Conservation (phyloP, 2,329 filamentous ascomycete genomes). For the Aspergillus neoniger region DNA sequence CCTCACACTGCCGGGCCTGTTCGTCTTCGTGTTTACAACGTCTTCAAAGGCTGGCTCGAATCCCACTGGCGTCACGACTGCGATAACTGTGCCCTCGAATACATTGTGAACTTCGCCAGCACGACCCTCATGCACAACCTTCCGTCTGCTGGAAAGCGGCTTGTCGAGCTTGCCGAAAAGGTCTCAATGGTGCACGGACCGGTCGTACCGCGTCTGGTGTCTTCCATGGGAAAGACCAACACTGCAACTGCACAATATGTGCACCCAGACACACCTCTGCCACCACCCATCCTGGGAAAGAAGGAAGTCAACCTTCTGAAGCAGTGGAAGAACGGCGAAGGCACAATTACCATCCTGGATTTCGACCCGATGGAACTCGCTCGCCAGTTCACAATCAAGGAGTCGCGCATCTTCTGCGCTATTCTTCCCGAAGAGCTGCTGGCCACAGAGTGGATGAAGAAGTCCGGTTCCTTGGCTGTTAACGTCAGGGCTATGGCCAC, state of each 20-base stretch:
- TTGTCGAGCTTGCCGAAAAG: constrained; percentile 76
- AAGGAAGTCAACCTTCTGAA: constrained; percentile 72
- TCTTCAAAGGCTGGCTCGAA: constrained; percentile 96
- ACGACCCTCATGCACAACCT: constrained; percentile 68
- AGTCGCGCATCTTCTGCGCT: constrained; percentile 86
- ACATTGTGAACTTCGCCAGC: constrained; percentile 79
- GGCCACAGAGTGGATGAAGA: constrained; percentile 92
- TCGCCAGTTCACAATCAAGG: constrained; percentile 87
- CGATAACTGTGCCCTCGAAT: constrained; percentile 72
- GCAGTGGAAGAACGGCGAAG: constrained; percentile 72
- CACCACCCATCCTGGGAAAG: constrained; percentile 69
- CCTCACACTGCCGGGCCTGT: constrained; percentile 76
- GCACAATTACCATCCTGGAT: constrained; percentile 74
- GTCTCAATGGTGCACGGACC: constrained; percentile 72
- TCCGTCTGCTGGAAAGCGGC: constrained; percentile 75
- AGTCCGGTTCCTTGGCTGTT: constrained; percentile 72
- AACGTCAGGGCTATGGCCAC: constrained; percentile 95
- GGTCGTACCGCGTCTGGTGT: constrained; percentile 78
- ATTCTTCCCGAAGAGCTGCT: constrained; percentile 92
- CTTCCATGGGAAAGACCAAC: constrained; percentile 84
- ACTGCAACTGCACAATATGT: constrained; percentile 72
- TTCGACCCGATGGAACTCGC: constrained; percentile 91
- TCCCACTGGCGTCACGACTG: constrained; percentile 87
- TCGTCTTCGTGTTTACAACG: constrained; percentile 88
- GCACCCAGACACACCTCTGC: constrained; percentile 70